A percentile compares a stretch with the other conserved stretches of the same genome.
phyloP scores from a whole-genome alignment of 2,329 filamentous ascomycete genomes.

The Neoscytalidium dimidiatum region DNA sequence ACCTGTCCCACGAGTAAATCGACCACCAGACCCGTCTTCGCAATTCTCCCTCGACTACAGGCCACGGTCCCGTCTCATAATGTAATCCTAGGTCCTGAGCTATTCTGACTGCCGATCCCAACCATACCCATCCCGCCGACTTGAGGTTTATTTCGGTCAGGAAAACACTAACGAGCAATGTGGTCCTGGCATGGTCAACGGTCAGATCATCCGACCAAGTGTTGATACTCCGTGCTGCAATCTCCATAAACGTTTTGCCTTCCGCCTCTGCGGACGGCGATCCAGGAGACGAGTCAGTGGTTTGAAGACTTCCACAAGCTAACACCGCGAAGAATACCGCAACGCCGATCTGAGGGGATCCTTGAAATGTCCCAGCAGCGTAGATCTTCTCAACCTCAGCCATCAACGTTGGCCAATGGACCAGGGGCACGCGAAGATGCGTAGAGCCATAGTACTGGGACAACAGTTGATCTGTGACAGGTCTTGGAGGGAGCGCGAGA shows the following conservation, averaged over 20 bases:
- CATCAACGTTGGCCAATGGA: slow-evolving; percentile 86
- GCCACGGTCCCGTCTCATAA: slow-evolving; percentile 70
- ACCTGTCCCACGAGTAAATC: slow-evolving; percentile 86
- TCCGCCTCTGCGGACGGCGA: slow-evolving; percentile 57
- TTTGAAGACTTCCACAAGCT: slow-evolving; percentile 79
- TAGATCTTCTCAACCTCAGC: slow-evolving; percentile 77
- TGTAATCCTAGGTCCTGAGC: slow-evolving; percentile 85
- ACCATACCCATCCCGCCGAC: slow-evolving; percentile 82
- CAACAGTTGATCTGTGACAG: slow-evolving; percentile 71
- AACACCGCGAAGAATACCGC: slow-evolving; percentile 82
- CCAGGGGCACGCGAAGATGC: slow-evolving; percentile 78
- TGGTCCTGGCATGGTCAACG: slow-evolving; percentile 72
- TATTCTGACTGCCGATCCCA: slow-evolving; percentile 75
- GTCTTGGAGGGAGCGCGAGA: slow-evolving; percentile 69
- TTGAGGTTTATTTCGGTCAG: slow-evolving; percentile 84
- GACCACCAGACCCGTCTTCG: slow-evolving; percentile 91
- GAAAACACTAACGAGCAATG: slow-evolving; percentile 75
- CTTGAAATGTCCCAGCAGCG: slow-evolving; percentile 60
- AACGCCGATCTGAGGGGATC: slow-evolving; percentile 69
- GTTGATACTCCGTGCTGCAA: slow-evolving; percentile 69
- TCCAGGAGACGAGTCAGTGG: slow-evolving; percentile 56
- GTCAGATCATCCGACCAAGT: slow-evolving; percentile 79
- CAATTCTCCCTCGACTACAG: slow-evolving; percentile 80
- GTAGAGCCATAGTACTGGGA: slow-evolving; percentile 73
- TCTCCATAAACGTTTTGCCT: slow-evolving; percentile 69